Percentiles rank a stretch among this genome's conserved stretches.
These are phyloP conservation scores for Kuraishia piskuri DNA, from an alignment of 805 yeast genomes.

Conservation along the genomic window DNA sequence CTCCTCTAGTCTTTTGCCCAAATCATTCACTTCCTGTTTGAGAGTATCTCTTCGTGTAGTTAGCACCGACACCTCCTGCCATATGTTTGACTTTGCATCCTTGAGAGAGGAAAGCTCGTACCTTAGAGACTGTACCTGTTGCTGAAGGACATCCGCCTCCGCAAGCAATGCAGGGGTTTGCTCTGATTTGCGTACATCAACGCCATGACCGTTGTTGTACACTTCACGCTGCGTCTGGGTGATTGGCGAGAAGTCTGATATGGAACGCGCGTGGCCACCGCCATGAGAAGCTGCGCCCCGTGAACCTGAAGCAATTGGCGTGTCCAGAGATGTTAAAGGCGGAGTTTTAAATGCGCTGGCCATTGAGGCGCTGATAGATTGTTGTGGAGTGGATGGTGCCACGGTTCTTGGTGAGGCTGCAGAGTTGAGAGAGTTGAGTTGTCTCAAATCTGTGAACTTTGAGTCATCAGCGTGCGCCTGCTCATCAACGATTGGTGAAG, in stretches of 20 bases:
- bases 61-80: slow-evolving; percentile 45
- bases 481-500: neutral
- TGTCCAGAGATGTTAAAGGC: neutral
- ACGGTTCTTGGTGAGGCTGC: neutral
- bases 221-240: neutral
- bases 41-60: slow-evolving; percentile 37
- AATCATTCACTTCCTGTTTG: slow-evolving; percentile 30
- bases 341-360: slow-evolving; percentile 1
- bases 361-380: neutral
- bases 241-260: slow-evolving; percentile 7
- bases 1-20: slow-evolving; percentile 9
- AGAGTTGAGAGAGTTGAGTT: neutral
- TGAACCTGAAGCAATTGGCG: neutral
- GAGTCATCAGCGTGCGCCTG: neutral
- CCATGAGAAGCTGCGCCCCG: neutral
- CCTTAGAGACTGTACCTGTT: slow-evolving; percentile 18
- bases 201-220: slow-evolving; percentile 11
- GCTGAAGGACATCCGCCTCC: neutral
- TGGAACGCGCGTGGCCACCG: neutral
- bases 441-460: neutral
- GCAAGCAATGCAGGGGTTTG: neutral
- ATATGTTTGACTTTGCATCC: slow-evolving; percentile 31
- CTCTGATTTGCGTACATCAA: slow-evolving; percentile 8
- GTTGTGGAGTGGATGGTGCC: neutral
- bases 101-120: slow-evolving; percentile 31